These are phyloP conservation scores for Fusarium caatingaense DNA, from an alignment of 2,329 filamentous ascomycete species.

Conservation along the genomic window DNA sequence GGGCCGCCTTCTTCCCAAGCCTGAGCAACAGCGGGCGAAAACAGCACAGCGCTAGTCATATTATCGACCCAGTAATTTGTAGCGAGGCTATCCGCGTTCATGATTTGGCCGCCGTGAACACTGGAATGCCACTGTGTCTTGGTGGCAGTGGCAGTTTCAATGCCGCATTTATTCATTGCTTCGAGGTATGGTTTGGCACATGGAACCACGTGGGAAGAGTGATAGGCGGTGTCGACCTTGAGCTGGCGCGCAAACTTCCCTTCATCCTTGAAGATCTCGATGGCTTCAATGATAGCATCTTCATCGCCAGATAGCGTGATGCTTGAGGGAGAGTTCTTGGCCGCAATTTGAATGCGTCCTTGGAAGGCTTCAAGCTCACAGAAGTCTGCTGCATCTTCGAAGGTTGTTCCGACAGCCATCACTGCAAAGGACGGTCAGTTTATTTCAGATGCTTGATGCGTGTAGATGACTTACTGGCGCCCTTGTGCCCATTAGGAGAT, in stretches of 20 bases:
- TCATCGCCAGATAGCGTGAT: slow-evolving; percentile 2
- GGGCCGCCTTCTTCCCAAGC: too few species aligned
- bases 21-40: neutral
- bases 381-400: neutral
- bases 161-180: neutral
- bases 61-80: slow-evolving; percentile 5
- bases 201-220: neutral
- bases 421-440: neutral
- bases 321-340: neutral
- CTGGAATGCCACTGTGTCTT: neutral
- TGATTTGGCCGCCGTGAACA: neutral
- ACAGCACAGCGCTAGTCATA: slow-evolving; percentile 1
- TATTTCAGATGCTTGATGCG: too few species aligned
- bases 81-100: neutral
- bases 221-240: slow-evolving; percentile 18
- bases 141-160: neutral
- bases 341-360: neutral
- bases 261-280: slow-evolving; percentile 7
- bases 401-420: slow-evolving; percentile 1
- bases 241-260: slow-evolving; percentile 2
- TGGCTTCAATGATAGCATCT: slow-evolving; percentile 50
- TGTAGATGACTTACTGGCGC: neutral
- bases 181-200: neutral
- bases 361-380: neutral
- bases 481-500: neutral